A percentile compares a stretch with the other conserved stretches of the same genome.
Evolutionary conservation across 176 grass and related monocot genomes (phyloP).

Genomic region (Zea mays): DNA sequence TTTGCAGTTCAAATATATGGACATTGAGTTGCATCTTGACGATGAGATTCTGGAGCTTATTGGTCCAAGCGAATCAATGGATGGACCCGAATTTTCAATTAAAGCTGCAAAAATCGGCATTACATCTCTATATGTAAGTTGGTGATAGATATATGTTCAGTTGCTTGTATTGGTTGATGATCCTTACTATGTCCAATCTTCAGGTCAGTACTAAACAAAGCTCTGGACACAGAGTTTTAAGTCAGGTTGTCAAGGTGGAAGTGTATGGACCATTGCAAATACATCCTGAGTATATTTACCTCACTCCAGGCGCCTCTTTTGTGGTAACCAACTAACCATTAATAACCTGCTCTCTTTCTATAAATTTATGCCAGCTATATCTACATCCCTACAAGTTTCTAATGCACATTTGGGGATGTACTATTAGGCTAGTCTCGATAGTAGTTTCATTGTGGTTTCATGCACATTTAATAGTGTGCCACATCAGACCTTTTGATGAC

Average conservation of each 20-base stretch:
- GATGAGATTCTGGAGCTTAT: slow-evolving; percentile 70
- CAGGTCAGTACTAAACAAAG: slow-evolving; percentile 80
- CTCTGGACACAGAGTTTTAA: slow-evolving; percentile 71
- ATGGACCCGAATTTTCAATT: slow-evolving; percentile 63
- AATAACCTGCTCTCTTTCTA: slow-evolving; percentile 17
- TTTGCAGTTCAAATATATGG: slow-evolving; percentile 93
- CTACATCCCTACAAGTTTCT: slow-evolving; percentile 7
- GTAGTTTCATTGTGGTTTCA: too few relatives aligned
- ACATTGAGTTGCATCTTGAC: slow-evolving; percentile 72
- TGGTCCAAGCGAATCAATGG: slow-evolving; percentile 35
- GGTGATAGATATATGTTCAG: slow-evolving; percentile 22
- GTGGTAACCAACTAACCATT: slow-evolving; percentile 83
- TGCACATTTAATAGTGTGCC: too few relatives aligned
- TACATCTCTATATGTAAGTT: slow-evolving; percentile 93
- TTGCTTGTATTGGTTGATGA: slow-evolving; percentile 22
- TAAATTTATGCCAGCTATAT: slow-evolving; percentile 16
- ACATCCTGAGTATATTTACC: slow-evolving; percentile 89
- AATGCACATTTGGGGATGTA: not conserved
- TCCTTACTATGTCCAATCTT: slow-evolving; percentile 41
- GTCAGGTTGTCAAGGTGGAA: slow-evolving; percentile 90
- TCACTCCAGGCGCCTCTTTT: slow-evolving; percentile 88
- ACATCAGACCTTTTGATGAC: too few relatives aligned
- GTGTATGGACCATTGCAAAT: slow-evolving; percentile 80
- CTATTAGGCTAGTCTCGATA: not conserved
- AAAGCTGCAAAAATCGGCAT: slow-evolving; percentile 75